Evolutionary conservation across 2,329 filamentous ascomycete species (phyloP).

Genomic region (Epichloe baconii): DNA sequence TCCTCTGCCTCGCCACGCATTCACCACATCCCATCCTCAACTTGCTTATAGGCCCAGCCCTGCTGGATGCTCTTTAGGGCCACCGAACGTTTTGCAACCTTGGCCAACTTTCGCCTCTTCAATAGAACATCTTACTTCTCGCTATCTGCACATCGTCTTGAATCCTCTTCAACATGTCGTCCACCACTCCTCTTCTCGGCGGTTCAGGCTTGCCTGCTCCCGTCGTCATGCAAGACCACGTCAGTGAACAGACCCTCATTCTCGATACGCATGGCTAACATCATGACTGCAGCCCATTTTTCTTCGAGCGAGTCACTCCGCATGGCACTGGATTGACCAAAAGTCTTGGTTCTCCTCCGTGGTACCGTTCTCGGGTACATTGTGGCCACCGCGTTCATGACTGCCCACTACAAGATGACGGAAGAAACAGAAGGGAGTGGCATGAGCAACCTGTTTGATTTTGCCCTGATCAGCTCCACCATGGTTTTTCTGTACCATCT

Average conservation of each 20-base stretch:
- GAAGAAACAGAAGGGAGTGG: slow-evolving; percentile 24
- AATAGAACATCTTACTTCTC: background rate
- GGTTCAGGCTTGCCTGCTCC: slow-evolving; percentile 18
- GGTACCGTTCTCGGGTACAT: slow-evolving; percentile 30
- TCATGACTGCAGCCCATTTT: slow-evolving; percentile 31
- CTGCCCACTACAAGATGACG: slow-evolving; percentile 32
- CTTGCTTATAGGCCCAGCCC: background rate
- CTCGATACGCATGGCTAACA: background rate
- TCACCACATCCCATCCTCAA: background rate
- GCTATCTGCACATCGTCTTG: background rate
- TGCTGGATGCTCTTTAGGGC: background rate
- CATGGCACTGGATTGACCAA: slow-evolving; percentile 34
- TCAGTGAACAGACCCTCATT: slow-evolving; percentile 6
- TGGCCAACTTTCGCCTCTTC: background rate
- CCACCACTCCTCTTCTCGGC: slow-evolving; percentile 22
- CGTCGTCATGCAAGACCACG: slow-evolving; percentile 24
- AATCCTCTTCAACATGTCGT: slow-evolving; percentile 16
- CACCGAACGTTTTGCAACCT: background rate
- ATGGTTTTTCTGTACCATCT: slow-evolving; percentile 33
- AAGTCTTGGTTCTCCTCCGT: slow-evolving; percentile 30
- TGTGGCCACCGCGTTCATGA: slow-evolving; percentile 26
- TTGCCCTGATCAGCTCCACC: slow-evolving; percentile 30
- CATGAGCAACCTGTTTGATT: slow-evolving; percentile 35
- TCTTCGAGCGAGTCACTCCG: slow-evolving; percentile 37
- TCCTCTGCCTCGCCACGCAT: slow-evolving; percentile 4